A percentile compares a stretch with the other conserved stretches of the same genome.
These are phyloP conservation scores for Apostasia ramifera DNA, from an alignment of 106 monocot genomes.

Conservation along the genomic window DNA sequence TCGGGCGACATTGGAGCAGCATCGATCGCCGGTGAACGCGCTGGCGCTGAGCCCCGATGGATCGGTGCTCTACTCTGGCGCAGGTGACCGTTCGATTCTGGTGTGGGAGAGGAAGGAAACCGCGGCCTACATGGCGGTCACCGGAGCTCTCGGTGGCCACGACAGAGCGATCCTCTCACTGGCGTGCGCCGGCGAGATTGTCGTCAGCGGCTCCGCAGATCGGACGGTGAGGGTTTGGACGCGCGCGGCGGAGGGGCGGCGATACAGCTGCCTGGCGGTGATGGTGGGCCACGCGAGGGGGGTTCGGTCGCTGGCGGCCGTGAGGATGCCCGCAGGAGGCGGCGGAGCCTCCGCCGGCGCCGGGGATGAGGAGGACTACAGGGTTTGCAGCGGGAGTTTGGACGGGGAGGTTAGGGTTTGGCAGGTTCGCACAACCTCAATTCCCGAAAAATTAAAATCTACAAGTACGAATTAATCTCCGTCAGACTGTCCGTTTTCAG, in stretches of 20 bases:
- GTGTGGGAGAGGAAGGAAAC: slow-evolving; percentile 47
- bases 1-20: slow-evolving; percentile 33
- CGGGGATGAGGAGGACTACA: slow-evolving; percentile 8
- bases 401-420: slow-evolving; percentile 57
- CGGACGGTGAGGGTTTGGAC: slow-evolving; percentile 48
- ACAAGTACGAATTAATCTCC: no score
- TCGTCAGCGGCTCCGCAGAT: slow-evolving; percentile 34
- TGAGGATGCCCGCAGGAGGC: neutral
- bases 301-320: slow-evolving; percentile 29
- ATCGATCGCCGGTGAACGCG: slow-evolving; percentile 50
- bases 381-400: slow-evolving; percentile 51
- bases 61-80: slow-evolving; percentile 46
- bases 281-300: slow-evolving; percentile 33
- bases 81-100: slow-evolving; percentile 30
- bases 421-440: slow-evolving; percentile 19
- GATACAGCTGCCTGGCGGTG: slow-evolving; percentile 29
- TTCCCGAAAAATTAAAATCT: no score
- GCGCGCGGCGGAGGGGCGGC: slow-evolving; percentile 7
- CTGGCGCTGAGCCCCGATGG: slow-evolving; percentile 54
- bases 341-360: neutral
- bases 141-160: slow-evolving; percentile 35
- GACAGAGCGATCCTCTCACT: slow-evolving; percentile 33
- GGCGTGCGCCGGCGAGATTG: slow-evolving; percentile 7
- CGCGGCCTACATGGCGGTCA: slow-evolving; percentile 20
- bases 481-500: no score